Base-by-base conservation (phyloP, 345 rosid genomes). In the Iberis pinnata region DNA sequence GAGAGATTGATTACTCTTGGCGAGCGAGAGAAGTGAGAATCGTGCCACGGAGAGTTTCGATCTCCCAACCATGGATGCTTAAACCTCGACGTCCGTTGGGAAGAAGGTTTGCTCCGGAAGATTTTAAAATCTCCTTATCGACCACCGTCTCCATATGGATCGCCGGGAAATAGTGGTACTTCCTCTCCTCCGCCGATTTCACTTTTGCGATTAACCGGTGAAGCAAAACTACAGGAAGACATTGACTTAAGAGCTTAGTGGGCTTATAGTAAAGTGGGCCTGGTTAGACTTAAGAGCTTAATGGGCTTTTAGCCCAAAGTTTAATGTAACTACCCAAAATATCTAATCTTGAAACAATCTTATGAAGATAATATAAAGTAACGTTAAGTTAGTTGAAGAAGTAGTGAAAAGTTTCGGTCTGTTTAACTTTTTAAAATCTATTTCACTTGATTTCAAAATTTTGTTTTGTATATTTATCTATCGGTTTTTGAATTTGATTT, bases 1-100 rank as follows among this genome's bases (percentile, higher is more conserved):
- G 35, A 44, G 35, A 41, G 55, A 58, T 12, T 44, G 49, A 55
- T 56, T 78, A 88, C 96, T 69, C 61, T 22, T 60, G 56, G 57
- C 64, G 61, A 53, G 82, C 36, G 63, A 82, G 73, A 41, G 94
- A 86, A 27, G 60, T 86, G 70, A 86, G 94, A 61, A 86, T 89
- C 71, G 88, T 73, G 70, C 78, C 69, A 13, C 74, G 82, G 49
- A 46, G 63, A 56, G 97, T 74, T 52, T 79, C 84, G 75, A 89
- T 86, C 78, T 84, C 90, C 94, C 97, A 82, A 41, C 75, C 94
- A 19, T 69, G 76, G 60, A 89, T 77, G 32, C 71, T 76, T 42
- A 86, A 59, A 18, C 96, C 98, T 5, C 48, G 67, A 31, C 88
- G 82, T 37, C 81, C 92, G 5, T 76, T 83, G 40, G 66, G 61